A percentile compares a stretch with the other conserved stretches of the same genome.
Evolutionary conservation across 495 filamentous ascomycete genomes (phyloP).

Genomic region (Aspergillus saccharolyticus): DNA sequence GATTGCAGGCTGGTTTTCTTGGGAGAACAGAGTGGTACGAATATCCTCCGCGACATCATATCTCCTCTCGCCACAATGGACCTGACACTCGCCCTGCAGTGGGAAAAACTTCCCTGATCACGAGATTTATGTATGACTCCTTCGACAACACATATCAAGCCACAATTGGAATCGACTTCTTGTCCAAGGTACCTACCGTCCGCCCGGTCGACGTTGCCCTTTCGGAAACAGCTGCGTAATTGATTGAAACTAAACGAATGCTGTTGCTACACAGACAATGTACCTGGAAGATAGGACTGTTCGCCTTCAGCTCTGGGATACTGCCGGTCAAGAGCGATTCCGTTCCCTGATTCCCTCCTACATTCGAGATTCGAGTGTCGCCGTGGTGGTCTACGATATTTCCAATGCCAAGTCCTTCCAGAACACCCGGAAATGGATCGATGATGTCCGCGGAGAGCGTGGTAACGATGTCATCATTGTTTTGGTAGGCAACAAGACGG

Average conservation of each 20-base stretch:
- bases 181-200: constrained; percentile 77
- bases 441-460: constrained; percentile 93
- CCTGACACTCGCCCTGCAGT: constrained; percentile 50
- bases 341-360: constrained; percentile 95
- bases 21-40: constrained; percentile 94
- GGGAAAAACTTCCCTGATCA: constrained; percentile 97
- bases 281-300: constrained; percentile 98
- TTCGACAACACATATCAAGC: constrained; percentile 99
- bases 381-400: constrained; percentile 98
- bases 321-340: constrained; percentile 95
- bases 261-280: constrained; percentile 67
- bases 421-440: constrained; percentile 98
- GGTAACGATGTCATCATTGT: constrained; percentile 99
- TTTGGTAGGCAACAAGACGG: constrained; percentile 97
- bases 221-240: neutral
- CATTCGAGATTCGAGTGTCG: constrained; percentile 94
- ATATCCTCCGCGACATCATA: neutral
- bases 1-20: constrained; percentile 80
- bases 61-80: neutral
- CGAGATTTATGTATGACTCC: constrained; percentile 99
- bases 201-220: constrained; percentile 1
- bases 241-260: constrained; percentile 1
- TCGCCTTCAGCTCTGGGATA: constrained; percentile 96
- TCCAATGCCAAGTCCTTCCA: constrained; percentile 95
- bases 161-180: constrained; percentile 98